Conservation (phyloP, 2,329 filamentous ascomycete genomes). For the Paracoccidioides brasiliensis region DNA sequence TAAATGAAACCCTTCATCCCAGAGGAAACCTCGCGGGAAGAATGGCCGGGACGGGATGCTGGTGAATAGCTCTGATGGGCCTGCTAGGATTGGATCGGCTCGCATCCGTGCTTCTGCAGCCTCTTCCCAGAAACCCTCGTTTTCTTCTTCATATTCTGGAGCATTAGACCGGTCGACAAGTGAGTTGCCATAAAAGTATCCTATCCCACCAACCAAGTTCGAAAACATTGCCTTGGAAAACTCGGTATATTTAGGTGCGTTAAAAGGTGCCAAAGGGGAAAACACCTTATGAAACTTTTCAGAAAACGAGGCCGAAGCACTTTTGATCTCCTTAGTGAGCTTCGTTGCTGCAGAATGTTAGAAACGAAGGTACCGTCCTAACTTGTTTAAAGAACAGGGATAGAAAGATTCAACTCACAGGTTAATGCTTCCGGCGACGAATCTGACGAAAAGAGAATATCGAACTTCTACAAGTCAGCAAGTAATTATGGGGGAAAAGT, state of each 20-base stretch:
- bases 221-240: conserved; percentile 89
- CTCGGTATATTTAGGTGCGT: conserved; percentile 54
- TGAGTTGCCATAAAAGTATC: conserved; percentile 84
- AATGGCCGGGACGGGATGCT: conserved; percentile 87
- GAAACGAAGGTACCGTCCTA: not conserved
- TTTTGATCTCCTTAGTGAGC: conserved; percentile 56
- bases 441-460: conserved; percentile 74
- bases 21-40: conserved; percentile 91
- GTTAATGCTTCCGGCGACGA: conserved; percentile 46
- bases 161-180: conserved; percentile 83
- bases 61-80: conserved; percentile 79
- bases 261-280: conserved; percentile 62
- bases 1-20: conserved; percentile 96
- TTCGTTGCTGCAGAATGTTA: conserved; percentile 37
- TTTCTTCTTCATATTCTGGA: conserved; percentile 87
- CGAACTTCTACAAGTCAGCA: conserved; percentile 47
- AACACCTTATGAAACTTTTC: conserved; percentile 62
- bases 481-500: not conserved
- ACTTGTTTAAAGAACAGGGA: not conserved
- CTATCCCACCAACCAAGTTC: conserved; percentile 84
- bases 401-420: conserved; percentile 25
- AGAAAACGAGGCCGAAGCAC: conserved; percentile 54
- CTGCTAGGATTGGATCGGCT: conserved; percentile 57
- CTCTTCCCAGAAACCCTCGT: conserved; percentile 91
- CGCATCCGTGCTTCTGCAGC: conserved; percentile 64